phyloP scores from a whole-genome alignment of 164 flowering plant genomes.

The Berberis thunbergii region DNA sequence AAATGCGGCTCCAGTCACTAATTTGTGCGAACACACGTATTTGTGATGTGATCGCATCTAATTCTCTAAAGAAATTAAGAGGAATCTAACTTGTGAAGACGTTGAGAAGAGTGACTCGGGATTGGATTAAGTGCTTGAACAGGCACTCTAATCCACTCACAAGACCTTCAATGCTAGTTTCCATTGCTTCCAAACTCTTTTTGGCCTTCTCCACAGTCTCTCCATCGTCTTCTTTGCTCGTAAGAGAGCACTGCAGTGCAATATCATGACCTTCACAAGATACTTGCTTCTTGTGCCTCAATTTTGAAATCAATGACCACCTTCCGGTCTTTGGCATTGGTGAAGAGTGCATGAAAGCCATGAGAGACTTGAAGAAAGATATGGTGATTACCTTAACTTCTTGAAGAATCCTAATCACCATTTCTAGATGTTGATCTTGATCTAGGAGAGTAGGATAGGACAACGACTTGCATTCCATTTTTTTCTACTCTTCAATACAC shows the following conservation, averaged over 20 bases:
- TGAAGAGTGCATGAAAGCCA: slow-evolving; percentile 18
- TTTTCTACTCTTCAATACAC: slow-evolving; percentile 17
- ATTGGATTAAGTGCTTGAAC: slow-evolving; percentile 32
- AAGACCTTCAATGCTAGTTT: slow-evolving; percentile 16
- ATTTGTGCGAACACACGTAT: no score
- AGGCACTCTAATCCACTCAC: no score
- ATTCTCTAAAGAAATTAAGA: no score
- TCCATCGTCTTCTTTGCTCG: slow-evolving; percentile 10
- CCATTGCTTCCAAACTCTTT: slow-evolving; percentile 37
- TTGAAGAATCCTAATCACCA: slow-evolving; percentile 17
- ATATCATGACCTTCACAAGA: slow-evolving; percentile 10
- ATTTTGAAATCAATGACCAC: slow-evolving; percentile 20
- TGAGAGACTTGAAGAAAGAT: slow-evolving; percentile 22
- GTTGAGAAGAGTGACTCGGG: background rate
- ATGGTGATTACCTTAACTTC: slow-evolving; percentile 21
- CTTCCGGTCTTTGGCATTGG: slow-evolving; percentile 15
- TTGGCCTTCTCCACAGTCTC: slow-evolving; percentile 12
- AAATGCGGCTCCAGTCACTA: no score
- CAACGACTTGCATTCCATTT: slow-evolving; percentile 5
- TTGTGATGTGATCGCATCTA: no score
- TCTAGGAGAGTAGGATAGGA: background rate
- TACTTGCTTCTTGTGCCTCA: slow-evolving; percentile 19
- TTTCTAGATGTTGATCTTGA: slow-evolving; percentile 9
- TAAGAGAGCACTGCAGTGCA: slow-evolving; percentile 10
- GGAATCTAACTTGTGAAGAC: no score